Conservation (phyloP, 2,329 filamentous ascomycete genomes). For the Emydomyces testavorans region DNA sequence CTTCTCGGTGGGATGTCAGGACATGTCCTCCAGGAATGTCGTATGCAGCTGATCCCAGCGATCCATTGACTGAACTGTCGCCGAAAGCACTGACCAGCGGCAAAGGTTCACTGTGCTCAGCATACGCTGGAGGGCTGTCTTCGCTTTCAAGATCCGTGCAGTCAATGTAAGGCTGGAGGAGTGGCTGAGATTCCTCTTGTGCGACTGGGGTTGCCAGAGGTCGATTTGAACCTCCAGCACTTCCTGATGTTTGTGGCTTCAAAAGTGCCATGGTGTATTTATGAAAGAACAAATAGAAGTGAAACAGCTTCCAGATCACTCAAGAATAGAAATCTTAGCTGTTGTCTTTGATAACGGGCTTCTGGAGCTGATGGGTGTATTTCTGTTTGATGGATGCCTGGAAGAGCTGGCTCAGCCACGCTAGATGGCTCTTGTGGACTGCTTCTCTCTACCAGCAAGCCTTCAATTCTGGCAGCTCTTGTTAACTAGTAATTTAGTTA, state of each 20-base stretch:
- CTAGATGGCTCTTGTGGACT: too few species aligned
- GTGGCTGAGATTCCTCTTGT: not conserved
- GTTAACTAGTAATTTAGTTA: too few species aligned
- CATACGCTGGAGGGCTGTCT: slow-evolving; percentile 14
- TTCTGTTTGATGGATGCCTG: not conserved
- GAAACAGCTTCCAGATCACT: not conserved
- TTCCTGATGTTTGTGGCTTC: not conserved
- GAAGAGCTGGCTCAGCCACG: too few species aligned
- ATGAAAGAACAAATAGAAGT: too few species aligned
- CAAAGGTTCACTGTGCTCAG: slow-evolving; percentile 6
- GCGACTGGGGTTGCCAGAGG: not conserved
- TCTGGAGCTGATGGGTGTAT: not conserved
- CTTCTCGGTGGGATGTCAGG: slow-evolving; percentile 5
- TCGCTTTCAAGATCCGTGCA: slow-evolving; percentile 1
- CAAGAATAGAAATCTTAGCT: not conserved
- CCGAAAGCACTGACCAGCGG: not conserved
- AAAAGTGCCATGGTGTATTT: not conserved
- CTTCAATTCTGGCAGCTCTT: too few species aligned
- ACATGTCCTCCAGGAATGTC: slow-evolving; percentile 6
- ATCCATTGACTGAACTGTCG: not conserved
- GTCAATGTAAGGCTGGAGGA: slow-evolving; percentile 11
- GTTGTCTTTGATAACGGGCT: not conserved
- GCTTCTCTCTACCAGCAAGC: too few species aligned
- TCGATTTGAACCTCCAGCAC: not conserved
- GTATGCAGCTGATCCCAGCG: not conserved